These are phyloP conservation scores for Litchi chinensis DNA, from an alignment of 345 rosid genomes.

Conservation along the genomic window DNA sequence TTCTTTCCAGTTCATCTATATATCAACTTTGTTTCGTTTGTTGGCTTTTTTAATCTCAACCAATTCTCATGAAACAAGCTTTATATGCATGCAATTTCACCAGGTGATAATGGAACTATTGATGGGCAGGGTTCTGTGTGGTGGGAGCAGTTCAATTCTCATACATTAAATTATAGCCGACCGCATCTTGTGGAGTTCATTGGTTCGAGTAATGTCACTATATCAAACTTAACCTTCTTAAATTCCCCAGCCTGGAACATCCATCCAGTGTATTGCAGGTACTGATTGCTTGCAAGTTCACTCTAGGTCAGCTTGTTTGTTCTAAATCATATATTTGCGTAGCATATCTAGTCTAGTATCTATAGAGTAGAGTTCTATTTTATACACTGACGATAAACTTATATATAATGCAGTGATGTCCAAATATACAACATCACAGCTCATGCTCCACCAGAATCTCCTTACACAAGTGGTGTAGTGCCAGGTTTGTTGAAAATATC, in stretches of 20 bases:
- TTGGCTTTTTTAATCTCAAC: background rate
- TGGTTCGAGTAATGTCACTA: constrained; percentile 39
- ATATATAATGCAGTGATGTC: constrained; percentile 35
- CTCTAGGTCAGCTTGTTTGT: background rate
- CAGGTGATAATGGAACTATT: constrained; percentile 67
- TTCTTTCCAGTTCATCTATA: background rate
- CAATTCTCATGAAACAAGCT: background rate
- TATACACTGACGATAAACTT: background rate
- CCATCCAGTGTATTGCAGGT: constrained; percentile 72
- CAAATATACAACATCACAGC: constrained; percentile 42
- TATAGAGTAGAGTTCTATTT: background rate
- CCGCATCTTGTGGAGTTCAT: constrained; percentile 61
- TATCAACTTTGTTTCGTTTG: background rate
- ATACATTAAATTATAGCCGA: constrained; percentile 42
- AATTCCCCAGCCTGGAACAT: constrained; percentile 66
- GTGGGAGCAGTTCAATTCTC: constrained; percentile 60
- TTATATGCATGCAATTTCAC: constrained; percentile 3
- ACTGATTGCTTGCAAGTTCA: background rate
- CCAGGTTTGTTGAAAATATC: constrained; percentile 41
- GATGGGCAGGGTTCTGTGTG: constrained; percentile 67
- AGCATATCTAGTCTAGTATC: background rate
- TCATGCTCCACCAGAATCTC: constrained; percentile 46
- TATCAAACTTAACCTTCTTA: constrained; percentile 55
- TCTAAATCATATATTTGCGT: background rate
- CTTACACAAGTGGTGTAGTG: constrained; percentile 51